A percentile compares a stretch with the other conserved stretches of the same genome.
Evolutionary conservation across 2,329 filamentous ascomycete species (phyloP).

Genomic region (Trichoderma harzianum): DNA sequence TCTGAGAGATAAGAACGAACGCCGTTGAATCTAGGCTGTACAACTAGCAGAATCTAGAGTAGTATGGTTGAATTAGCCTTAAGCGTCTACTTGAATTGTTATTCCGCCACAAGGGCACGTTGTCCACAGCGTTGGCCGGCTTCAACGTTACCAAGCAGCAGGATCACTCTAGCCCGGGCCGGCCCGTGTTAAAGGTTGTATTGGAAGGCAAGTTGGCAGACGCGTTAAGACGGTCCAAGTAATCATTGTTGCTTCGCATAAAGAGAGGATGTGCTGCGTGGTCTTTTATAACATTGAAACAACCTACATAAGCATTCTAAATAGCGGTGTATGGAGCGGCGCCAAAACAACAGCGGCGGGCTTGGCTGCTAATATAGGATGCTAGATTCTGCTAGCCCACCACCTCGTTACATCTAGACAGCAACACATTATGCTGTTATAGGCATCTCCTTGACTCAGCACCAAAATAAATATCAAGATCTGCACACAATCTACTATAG

Average conservation of each 20-base stretch:
- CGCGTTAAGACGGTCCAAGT: background rate
- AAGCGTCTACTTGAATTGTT: background rate
- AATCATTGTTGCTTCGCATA: background rate
- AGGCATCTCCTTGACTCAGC: background rate
- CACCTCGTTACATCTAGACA: background rate
- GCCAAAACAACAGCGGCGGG: background rate
- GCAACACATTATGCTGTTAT: background rate
- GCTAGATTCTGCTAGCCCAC: background rate
- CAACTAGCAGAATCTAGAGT: background rate
- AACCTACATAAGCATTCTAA: background rate
- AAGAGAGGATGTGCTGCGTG: background rate
- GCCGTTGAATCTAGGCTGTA: background rate
- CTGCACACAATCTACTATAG: background rate
- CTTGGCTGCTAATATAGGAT: background rate
- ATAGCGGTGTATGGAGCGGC: background rate
- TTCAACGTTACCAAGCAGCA: background rate
- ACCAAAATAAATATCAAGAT: background rate
- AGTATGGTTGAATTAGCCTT: conserved; percentile 8
- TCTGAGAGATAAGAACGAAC: background rate
- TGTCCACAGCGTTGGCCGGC: background rate
- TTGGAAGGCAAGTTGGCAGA: background rate
- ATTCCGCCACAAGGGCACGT: background rate
- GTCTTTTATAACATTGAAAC: background rate
- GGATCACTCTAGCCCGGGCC: background rate
- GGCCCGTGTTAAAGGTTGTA: background rate